Base-by-base conservation (phyloP, 1,139 yeast species). In the Pichia sp. region DNA sequence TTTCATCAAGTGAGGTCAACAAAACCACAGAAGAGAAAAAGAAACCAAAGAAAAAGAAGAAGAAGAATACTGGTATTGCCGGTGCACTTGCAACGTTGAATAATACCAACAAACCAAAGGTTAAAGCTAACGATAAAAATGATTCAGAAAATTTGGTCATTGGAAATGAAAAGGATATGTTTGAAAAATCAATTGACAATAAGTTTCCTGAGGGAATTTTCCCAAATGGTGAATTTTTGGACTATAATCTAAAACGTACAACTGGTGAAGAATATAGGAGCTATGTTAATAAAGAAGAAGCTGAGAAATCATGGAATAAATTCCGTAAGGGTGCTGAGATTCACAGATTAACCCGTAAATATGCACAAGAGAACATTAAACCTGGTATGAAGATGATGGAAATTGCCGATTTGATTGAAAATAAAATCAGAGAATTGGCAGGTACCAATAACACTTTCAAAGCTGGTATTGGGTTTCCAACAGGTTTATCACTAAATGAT, bases 381-480 rank as follows among this genome's bases (percentile, higher is more conserved):
- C 97, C 97, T 1, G 98, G 98, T 28, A 85, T 90, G 95, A 69
- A 83, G 29, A 84, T 88, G 80, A 83, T 79, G 33, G 95, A 88
- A 51, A 79, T 94, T 54, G 97, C 95, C 16, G 87, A 92, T 60
- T 70, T 83, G 52, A 85, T 92, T 59, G 99, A 94, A 64, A 78
- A 87, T 60, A 77, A 92, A 0, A 84, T 86, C 3, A 75, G 97
- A 56, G 75, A 79, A 4, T 79, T 84, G 55, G 76, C 92, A 16
- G 62, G 55, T 27, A 57, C 62, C 0, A 80, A 75, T 42, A 81
- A 82, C 53, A 81, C 80, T 44, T 74, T 81, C 43, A 73, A 77
- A 49, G 94, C 90, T 10, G 99, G 99, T 38, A 79, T 90, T 57
- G 99, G 97, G 3, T 92, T 92, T 72, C 99, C 99, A 39, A 88